A percentile compares a stretch with the other conserved stretches of the same genome.
Evolutionary conservation across 139 green algal species (phyloP).

Genomic region (Coccomyxa sp.): DNA sequence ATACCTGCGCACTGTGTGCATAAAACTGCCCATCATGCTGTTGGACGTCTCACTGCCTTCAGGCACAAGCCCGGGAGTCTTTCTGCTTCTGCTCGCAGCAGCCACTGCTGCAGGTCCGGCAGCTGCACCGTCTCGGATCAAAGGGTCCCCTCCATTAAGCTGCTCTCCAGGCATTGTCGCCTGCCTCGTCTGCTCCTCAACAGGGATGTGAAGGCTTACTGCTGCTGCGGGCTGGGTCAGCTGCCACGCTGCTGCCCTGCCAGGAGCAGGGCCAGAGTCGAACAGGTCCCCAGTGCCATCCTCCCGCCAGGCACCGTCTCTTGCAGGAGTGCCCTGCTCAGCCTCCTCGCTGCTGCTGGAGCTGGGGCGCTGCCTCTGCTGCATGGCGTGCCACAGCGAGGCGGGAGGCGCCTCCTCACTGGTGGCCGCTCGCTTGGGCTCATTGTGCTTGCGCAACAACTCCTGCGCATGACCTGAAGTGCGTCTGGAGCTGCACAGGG

Average conservation of each 20-base stretch:
- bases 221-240: neutral
- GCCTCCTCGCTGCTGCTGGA: neutral
- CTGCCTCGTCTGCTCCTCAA: constrained; percentile 9
- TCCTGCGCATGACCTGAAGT: constrained; percentile 22
- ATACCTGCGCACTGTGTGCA: constrained; percentile 21
- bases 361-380: constrained; percentile 17
- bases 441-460: constrained; percentile 49
- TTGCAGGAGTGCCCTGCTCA: neutral
- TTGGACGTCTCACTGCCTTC: neutral
- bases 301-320: constrained; percentile 7
- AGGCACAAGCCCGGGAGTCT: neutral
- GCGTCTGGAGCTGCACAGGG: neutral
- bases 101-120: neutral
- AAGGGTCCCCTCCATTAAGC: too few species aligned
- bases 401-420: neutral
- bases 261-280: neutral
- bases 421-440: neutral
- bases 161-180: too few species aligned
- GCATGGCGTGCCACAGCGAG: constrained; percentile 63
- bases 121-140: neutral
- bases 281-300: constrained; percentile 40
- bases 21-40: constrained; percentile 24
- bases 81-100: neutral
- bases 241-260: neutral
- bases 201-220: neutral